Base-by-base conservation (phyloP, 2,329 filamentous ascomycete species). In the Trichoderma aggressivum region DNA sequence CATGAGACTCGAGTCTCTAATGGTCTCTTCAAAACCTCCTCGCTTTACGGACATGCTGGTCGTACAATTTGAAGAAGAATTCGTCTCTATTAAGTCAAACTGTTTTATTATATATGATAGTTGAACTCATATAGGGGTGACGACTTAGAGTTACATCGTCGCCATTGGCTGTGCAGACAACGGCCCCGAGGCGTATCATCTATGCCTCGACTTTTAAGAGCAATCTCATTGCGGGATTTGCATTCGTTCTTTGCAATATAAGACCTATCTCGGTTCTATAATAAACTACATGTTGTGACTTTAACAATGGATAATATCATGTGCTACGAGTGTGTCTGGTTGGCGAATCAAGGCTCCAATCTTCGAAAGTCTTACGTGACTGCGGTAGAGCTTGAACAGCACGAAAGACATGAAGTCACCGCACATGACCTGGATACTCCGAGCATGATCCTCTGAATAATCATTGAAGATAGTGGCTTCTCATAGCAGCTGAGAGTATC, bases 1-100 rank as follows among this genome's bases (percentile, higher is more conserved):
- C 39, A 3, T 43, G 3, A 43, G 39, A 10, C 7, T n/a, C n/a
- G 16, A 3, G 1, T 43, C 39, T 43, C 39, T 7, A 10, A n/a
- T 10, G 18, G 39, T n/a, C 3, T 0, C 1, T 43, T 43, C 7
- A n/a, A n/a, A n/a, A n/a, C 16, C 0, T 7, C 39, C 39, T n/a
- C 39, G 39, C 7, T 16, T 43, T 16, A 43, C 7, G 3, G 7
- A n/a, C 18, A 43, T n/a, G 39, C 7, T 43, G 36, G 18, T 16
- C 36, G 7, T 43, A 16, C 0, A 18, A 43, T 7, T 3, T 8
- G 18, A 18, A 7, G 36, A 16, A 39, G 36, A 0, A 18, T 18
- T 18, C 3, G 7, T 18, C 7, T 43, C 3, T 3, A 43, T 5
- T 43, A 43, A 18, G 36, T 43, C 6, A 43, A 18, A 43, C 18